Base-by-base conservation (phyloP, 2,329 filamentous ascomycete species). In the Fusarium sp. region DNA sequence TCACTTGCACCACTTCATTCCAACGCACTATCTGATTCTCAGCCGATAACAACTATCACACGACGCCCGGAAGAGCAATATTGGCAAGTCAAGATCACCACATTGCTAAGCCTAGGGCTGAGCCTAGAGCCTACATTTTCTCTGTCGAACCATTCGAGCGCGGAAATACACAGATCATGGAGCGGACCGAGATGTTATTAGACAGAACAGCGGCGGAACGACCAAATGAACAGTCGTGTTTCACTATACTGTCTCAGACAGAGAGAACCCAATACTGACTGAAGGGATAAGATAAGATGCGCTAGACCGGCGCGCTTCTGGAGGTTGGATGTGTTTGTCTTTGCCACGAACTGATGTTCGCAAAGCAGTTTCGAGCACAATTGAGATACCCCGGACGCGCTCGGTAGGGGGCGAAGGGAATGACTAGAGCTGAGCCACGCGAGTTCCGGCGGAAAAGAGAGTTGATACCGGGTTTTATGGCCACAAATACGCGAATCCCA, bases 241-340 rank as follows among this genome's bases (percentile, higher is more conserved):
- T 58, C 55, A 47, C 12, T 19, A 20, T 17, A 20, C 20, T 58
- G 60, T 63, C 52, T 64, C 23, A 58, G 24, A 32, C 59, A 45
- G 24, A 64, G 20, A 50, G 42, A 51, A 23, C 21, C 9, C 8
- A 48, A 34, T 21, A 34, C 46, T 43, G 28, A 44, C 43, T 45
- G 21, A 48, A 64, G 59, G 59, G 61, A 64, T 20, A 20, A 21
- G 6, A 30, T n/a, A 20, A 14, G 30, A 50, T 15, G 9, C 9
- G 17, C 42, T 42, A 30, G n/a, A 12, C 9, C n/a, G n/a, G 34
- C 26, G 39, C 30, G 39, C 21, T 7, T 55, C 54, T 26, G 21
- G 30, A 28, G n/a, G 43, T 39, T n/a, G 28, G 19, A 28, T 30
- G 11, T n/a, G 7, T n/a, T 36, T 36, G 34, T 10, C 34, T 10